phyloP scores from a whole-genome alignment of 1,139 yeast genomes.

The Scheffersomyces segobiensis region DNA sequence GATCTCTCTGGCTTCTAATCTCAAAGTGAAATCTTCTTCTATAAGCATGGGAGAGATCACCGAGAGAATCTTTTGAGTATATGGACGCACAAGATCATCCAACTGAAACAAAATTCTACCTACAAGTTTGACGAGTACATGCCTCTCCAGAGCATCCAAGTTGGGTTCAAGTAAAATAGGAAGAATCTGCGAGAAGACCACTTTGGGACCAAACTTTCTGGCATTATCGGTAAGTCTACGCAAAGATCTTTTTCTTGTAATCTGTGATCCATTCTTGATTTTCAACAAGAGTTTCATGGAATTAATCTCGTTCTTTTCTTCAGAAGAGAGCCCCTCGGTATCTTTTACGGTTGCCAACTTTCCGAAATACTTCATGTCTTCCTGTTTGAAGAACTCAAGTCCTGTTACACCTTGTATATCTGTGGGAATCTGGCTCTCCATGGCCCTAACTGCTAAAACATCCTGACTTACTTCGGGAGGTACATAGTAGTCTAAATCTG shows the following conservation, averaged over 20 bases:
- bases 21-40: conserved; percentile 73
- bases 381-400: conserved; percentile 65
- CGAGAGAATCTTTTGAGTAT: conserved; percentile 66
- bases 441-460: conserved; percentile 17
- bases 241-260: conserved; percentile 68
- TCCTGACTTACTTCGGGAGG: conserved; percentile 23
- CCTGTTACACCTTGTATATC: conserved; percentile 62
- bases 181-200: conserved; percentile 65
- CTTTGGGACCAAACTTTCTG: conserved; percentile 64
- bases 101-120: conserved; percentile 68
- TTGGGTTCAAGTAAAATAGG: conserved; percentile 74
- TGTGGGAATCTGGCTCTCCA: conserved; percentile 36
- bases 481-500: conserved; percentile 30
- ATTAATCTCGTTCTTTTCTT: conserved; percentile 59
- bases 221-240: conserved; percentile 69
- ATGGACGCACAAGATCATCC: conserved; percentile 69
- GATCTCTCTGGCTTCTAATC: conserved; percentile 80
- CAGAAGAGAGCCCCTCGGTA: conserved; percentile 36
- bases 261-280: conserved; percentile 77
- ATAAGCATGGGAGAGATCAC: conserved; percentile 79
- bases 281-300: conserved; percentile 65
- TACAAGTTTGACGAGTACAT: conserved; percentile 72
- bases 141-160: conserved; percentile 82
- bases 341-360: conserved; percentile 46
- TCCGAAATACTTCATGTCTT: conserved; percentile 74